These are phyloP conservation scores for Dipteronia dyeriana DNA, from an alignment of 345 rosid genomes.

Conservation along the genomic window DNA sequence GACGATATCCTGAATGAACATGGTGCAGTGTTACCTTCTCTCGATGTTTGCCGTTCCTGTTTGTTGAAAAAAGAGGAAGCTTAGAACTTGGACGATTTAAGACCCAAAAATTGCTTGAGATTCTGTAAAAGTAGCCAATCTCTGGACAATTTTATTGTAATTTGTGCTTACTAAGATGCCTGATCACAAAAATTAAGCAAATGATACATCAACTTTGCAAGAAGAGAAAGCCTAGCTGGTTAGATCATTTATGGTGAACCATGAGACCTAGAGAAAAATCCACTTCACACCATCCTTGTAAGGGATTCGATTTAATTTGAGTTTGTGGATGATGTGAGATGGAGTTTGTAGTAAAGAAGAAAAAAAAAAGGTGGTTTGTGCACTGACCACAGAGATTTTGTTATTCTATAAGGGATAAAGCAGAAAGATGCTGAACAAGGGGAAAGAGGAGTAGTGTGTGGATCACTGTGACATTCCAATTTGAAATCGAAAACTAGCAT, in stretches of 20 bases:
- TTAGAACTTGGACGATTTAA: background rate
- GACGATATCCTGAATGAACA: slow-evolving; percentile 93
- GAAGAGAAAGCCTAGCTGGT: background rate
- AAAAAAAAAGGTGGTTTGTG: too few species aligned
- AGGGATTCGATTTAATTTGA: background rate
- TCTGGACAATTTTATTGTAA: background rate
- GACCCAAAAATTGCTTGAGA: background rate
- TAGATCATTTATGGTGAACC: background rate
- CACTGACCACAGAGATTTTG: background rate
- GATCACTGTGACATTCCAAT: background rate
- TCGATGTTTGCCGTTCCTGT: slow-evolving; percentile 90
- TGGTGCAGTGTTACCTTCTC: slow-evolving; percentile 67
- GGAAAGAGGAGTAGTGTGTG: background rate
- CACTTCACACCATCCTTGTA: background rate
- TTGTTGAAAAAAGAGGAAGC: background rate
- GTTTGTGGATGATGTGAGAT: background rate
- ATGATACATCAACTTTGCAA: background rate
- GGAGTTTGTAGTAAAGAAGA: too few species aligned
- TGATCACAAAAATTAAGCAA: slow-evolving; percentile 1
- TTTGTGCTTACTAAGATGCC: background rate
- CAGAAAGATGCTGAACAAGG: background rate
- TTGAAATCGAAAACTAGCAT: background rate
- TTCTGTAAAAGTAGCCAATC: slow-evolving; percentile 4
- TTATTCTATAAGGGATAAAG: background rate
- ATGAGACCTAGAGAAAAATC: background rate